Conservation (phyloP, 2,329 filamentous ascomycete genomes). For the Cordyceps pruinosa region DNA sequence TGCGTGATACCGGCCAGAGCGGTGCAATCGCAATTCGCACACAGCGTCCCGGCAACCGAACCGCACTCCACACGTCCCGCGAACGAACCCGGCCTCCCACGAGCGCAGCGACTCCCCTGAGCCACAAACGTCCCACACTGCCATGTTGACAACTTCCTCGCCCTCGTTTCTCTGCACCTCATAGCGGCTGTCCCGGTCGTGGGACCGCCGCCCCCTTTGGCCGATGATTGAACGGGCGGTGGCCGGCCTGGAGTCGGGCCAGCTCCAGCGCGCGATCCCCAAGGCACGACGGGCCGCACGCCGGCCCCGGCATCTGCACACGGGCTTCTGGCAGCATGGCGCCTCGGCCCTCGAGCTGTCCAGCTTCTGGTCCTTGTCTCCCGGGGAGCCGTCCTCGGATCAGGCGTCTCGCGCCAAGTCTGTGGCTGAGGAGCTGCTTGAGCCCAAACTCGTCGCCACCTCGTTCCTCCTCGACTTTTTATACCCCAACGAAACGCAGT, state of each 20-base stretch:
- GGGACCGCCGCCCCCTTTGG: constrained; percentile 3
- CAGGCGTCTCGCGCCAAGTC: background rate
- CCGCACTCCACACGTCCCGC: background rate
- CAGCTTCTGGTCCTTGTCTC: constrained; percentile 30
- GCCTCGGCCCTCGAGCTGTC: constrained; percentile 43
- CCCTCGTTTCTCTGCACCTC: background rate
- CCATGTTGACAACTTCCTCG: background rate
- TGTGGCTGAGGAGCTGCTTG: constrained; percentile 17
- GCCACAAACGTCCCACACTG: background rate
- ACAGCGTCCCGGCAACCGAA: background rate
- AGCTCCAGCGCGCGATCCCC: constrained; percentile 45
- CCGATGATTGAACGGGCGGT: constrained; percentile 54
- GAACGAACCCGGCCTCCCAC: background rate
- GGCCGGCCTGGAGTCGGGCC: constrained; percentile 48
- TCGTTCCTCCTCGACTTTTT: constrained; percentile 49
- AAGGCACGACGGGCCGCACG: constrained; percentile 29
- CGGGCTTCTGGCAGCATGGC: constrained; percentile 49
- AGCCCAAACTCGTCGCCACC: constrained; percentile 34
- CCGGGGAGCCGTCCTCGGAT: constrained; percentile 17
- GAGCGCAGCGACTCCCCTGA: background rate
- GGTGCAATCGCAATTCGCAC: background rate
- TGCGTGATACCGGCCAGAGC: background rate
- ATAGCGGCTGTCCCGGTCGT: background rate
- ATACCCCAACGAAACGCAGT: constrained; percentile 41
- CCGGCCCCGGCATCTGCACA: constrained; percentile 38